Base-by-base conservation (phyloP, 108 stramenopile species). In the Skeletonema tropicum region DNA sequence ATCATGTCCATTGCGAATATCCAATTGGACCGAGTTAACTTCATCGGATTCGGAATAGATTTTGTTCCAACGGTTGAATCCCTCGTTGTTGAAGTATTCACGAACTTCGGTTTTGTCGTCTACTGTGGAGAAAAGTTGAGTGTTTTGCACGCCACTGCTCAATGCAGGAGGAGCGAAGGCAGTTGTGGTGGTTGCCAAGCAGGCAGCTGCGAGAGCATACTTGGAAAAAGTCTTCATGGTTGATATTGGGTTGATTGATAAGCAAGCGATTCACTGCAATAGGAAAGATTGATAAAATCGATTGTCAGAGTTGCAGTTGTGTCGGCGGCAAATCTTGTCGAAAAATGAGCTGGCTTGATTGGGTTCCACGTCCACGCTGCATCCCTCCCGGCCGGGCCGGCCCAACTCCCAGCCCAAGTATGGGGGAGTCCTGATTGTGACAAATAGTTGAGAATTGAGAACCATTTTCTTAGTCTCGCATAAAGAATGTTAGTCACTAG, bases 61-160 rank as follows among this genome's bases (percentile, higher is more conserved):
- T 75, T 98, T 98, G 77, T 98, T 97, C 98, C 98, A 98, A 66
- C 98, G 88, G 58, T 91, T 95, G 89, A 98, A 98, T n/a, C 98
- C 98, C 77, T 98, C 97, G 61, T 92, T 92, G 82, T 98, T 98
- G 92, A 98, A 98, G 82, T 98, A 98, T 66, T 97, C 94, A 10
- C 91, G 90, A 35, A 98, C 98, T 83, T 98, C 97, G 26, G 94
- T 87, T 86, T 98, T 97, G 85, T 97, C 97, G 71, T 97, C 94
- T 15, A 91, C 70, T 33, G 79, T 59, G 57, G 83, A 75, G 58
- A 70, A 81, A 25, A 73, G 62, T 38, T 68, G 42, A 15, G 68
- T 46, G 52, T 33, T 39, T 12, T 39, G 38, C 11, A 39, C 38
- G 3, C 38, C 38, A 11, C 38, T 39, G 38, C 38, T 39, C 38